Conservation (phyloP, 202 grass and related monocot species). For the Musa balbisiana region DNA sequence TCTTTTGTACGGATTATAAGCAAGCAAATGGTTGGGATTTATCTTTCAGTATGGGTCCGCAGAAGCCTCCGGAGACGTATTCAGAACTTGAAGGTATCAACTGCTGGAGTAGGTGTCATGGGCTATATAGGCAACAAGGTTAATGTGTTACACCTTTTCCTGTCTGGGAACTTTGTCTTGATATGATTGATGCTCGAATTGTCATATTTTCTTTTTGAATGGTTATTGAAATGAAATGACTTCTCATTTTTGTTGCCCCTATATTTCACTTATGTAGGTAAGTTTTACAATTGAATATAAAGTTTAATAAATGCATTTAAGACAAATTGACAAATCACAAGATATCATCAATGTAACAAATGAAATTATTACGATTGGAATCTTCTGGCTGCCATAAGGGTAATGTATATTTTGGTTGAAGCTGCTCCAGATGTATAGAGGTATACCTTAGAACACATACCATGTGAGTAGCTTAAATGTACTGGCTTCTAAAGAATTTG, state of each 20-base stretch:
- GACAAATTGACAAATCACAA: background rate
- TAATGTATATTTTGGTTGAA: background rate
- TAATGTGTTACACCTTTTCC: background rate
- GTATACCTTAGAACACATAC: too few species aligned
- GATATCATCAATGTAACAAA: background rate
- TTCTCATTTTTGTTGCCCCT: background rate
- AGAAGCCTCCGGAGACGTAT: slow-evolving; percentile 74
- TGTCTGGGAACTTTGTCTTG: background rate
- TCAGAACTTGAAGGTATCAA: slow-evolving; percentile 89
- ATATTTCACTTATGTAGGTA: background rate
- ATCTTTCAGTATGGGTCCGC: slow-evolving; percentile 81
- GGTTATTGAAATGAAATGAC: background rate
- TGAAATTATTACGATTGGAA: background rate
- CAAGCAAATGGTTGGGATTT: slow-evolving; percentile 95
- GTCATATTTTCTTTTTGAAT: background rate
- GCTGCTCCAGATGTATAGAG: background rate
- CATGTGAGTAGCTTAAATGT: too few species aligned
- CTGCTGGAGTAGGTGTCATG: slow-evolving; percentile 84
- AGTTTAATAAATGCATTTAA: background rate
- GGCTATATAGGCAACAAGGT: slow-evolving; percentile 95
- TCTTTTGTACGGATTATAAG: slow-evolving; percentile 88
- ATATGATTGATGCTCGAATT: background rate
- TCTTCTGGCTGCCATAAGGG: background rate
- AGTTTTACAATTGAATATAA: too few species aligned
- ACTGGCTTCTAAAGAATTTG: background rate